phyloP scores from a whole-genome alignment of 192 early-diverging fungal genomes.

The Coemansia sp. region DNA sequence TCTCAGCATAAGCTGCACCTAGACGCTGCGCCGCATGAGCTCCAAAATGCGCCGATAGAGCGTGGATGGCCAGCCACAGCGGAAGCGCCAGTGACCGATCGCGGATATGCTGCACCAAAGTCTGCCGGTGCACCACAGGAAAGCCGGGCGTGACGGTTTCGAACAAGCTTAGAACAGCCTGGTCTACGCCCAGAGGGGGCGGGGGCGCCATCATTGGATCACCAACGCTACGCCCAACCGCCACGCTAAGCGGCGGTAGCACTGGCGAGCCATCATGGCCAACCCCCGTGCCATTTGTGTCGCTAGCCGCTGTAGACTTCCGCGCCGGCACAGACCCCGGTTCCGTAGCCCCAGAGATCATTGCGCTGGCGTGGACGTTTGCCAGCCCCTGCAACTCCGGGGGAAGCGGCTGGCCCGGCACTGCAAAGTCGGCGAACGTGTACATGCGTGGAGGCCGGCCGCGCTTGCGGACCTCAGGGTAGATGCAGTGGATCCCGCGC shows the following conservation, averaged over 20 bases:
- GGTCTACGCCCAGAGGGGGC: slow-evolving; percentile 46
- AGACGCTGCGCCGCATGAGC: slow-evolving; percentile 13
- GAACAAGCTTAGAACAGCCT: slow-evolving; percentile 49
- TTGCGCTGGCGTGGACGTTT: slow-evolving; percentile 39
- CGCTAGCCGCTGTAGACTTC: slow-evolving; percentile 2
- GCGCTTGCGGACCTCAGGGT: slow-evolving; percentile 50
- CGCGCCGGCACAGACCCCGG: neutral
- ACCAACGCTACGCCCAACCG: slow-evolving; percentile 23
- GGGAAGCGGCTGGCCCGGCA: slow-evolving; percentile 49
- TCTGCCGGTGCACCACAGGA: slow-evolving; percentile 50
- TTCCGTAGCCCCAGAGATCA: slow-evolving; percentile 13
- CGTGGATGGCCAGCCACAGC: slow-evolving; percentile 53
- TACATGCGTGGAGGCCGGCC: slow-evolving; percentile 53
- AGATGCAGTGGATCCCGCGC: slow-evolving; percentile 53
- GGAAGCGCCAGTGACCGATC: slow-evolving; percentile 40
- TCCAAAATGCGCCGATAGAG: slow-evolving; percentile 41
- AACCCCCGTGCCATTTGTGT: slow-evolving; percentile 23
- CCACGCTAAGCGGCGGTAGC: slow-evolving; percentile 34
- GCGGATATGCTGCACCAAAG: slow-evolving; percentile 39
- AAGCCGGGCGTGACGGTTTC: slow-evolving; percentile 38
- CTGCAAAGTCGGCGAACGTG: slow-evolving; percentile 53
- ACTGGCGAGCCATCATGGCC: slow-evolving; percentile 25
- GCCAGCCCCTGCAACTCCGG: slow-evolving; percentile 41
- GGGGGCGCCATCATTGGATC: slow-evolving; percentile 37
- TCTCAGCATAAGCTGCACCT: slow-evolving; percentile 43